Conservation (phyloP, 495 filamentous ascomycete species). For the Melanomma pulvis-pyrius region DNA sequence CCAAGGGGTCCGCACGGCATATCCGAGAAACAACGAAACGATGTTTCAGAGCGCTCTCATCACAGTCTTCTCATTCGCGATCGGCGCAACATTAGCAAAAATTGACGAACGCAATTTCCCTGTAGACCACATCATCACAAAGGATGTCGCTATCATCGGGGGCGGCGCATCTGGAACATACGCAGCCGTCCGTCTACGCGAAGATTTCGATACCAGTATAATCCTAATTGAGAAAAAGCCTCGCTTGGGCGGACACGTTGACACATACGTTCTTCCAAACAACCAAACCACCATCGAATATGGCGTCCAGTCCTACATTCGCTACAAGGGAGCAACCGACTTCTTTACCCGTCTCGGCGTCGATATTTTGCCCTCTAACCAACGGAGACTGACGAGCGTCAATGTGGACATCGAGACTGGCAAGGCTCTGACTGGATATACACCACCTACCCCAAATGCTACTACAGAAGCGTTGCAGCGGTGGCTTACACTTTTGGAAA, state of each 20-base stretch:
- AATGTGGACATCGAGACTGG: slow-evolving; percentile 21
- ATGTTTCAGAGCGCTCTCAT: not conserved
- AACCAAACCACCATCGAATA: slow-evolving; percentile 23
- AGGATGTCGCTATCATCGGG: slow-evolving; percentile 55
- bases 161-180: slow-evolving; percentile 56
- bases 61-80: not conserved
- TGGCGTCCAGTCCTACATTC: slow-evolving; percentile 27
- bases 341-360: slow-evolving; percentile 25
- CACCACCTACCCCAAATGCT: not conserved
- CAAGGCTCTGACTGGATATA: slow-evolving; percentile 7
- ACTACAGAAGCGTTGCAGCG: slow-evolving; percentile 3
- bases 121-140: not conserved
- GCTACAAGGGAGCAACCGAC: slow-evolving; percentile 2
- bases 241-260: slow-evolving; percentile 53
- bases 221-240: slow-evolving; percentile 52
- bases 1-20: not conserved
- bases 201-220: slow-evolving; percentile 46
- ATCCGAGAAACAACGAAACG: not conserved
- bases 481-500: slow-evolving; percentile 9
- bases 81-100: not conserved
- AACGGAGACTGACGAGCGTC: slow-evolving; percentile 4
- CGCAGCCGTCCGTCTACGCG: slow-evolving; percentile 49
- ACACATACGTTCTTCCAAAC: slow-evolving; percentile 46
- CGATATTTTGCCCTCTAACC: not conserved
- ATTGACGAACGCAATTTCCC: not conserved